A percentile compares a stretch with the other conserved stretches of the same genome.
Conservation (phyloP, 179 eudicot species). For the Camellia oleifera region DNA sequence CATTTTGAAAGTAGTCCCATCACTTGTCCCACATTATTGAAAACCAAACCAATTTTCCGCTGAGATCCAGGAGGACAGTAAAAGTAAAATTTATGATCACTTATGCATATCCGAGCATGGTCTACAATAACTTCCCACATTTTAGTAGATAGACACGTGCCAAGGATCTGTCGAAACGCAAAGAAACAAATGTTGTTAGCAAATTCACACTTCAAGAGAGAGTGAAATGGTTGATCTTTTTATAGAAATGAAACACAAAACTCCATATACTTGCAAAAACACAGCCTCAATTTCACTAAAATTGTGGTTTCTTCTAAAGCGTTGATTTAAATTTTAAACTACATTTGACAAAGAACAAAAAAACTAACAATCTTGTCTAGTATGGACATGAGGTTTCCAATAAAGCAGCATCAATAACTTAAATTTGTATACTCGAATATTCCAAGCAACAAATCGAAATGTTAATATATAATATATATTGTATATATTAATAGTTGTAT, state of each 20-base stretch:
- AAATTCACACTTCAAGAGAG: background rate
- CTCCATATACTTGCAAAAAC: background rate
- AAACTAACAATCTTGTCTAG: background rate
- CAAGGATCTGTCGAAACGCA: slow-evolving; percentile 58
- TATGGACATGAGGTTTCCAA: background rate
- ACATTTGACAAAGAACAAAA: background rate
- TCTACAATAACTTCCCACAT: slow-evolving; percentile 90
- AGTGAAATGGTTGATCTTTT: background rate
- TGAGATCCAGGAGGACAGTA: slow-evolving; percentile 51
- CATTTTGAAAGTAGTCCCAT: slow-evolving; percentile 58
- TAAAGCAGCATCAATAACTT: background rate
- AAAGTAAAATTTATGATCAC: slow-evolving; percentile 51
- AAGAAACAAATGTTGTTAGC: slow-evolving; percentile 8
- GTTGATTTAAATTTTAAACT: background rate
- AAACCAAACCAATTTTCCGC: slow-evolving; percentile 58
- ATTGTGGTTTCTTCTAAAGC: background rate
- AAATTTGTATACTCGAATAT: too few relatives aligned
- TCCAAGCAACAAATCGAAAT: background rate
- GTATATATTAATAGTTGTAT: too few relatives aligned
- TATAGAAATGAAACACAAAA: background rate
- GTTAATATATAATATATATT: too few relatives aligned
- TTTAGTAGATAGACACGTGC: slow-evolving; percentile 85
- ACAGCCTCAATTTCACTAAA: background rate
- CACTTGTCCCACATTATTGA: slow-evolving; percentile 69
- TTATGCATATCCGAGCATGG: slow-evolving; percentile 78